Evolutionary conservation across 2,329 filamentous ascomycete genomes (phyloP).

Genomic region (Xylariaceae sp.): DNA sequence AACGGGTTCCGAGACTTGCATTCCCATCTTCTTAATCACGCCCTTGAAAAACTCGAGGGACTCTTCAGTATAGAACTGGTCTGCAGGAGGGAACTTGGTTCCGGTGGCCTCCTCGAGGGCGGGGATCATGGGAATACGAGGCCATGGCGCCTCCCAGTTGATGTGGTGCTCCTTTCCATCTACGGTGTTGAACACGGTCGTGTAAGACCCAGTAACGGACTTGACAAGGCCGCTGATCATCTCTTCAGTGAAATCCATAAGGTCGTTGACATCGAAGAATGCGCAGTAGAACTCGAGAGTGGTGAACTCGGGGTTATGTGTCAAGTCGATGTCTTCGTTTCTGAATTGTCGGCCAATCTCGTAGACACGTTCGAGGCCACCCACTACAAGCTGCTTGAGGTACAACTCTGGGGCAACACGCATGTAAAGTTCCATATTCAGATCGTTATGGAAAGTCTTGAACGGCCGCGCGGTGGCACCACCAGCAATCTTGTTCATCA

Average conservation of each 20-base stretch:
- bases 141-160: conserved; percentile 96
- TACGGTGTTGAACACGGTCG: conserved; percentile 82
- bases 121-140: conserved; percentile 90
- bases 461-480: conserved; percentile 95
- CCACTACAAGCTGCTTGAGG: conserved; percentile 93
- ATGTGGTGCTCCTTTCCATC: conserved; percentile 81
- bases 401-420: conserved; percentile 92
- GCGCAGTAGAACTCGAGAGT: conserved; percentile 97
- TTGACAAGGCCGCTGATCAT: conserved; percentile 87
- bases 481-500: conserved; percentile 94
- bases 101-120: conserved; percentile 83
- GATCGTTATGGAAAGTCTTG: conserved; percentile 91
- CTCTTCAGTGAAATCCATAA: conserved; percentile 89
- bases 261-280: conserved; percentile 84
- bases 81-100: conserved; percentile 87
- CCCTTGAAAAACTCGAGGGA: conserved; percentile 81
- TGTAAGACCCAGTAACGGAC: conserved; percentile 77
- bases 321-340: conserved; percentile 87
- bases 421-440: conserved; percentile 92
- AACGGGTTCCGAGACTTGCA: conserved; percentile 83
- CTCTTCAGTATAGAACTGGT: conserved; percentile 84
- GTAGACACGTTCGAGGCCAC: conserved; percentile 90
- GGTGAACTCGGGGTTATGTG: conserved; percentile 98
- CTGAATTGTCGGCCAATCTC: conserved; percentile 94
- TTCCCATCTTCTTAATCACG: conserved; percentile 59